Conservation (phyloP, 2,329 filamentous ascomycete genomes). For the Xylaria hypoxylon region DNA sequence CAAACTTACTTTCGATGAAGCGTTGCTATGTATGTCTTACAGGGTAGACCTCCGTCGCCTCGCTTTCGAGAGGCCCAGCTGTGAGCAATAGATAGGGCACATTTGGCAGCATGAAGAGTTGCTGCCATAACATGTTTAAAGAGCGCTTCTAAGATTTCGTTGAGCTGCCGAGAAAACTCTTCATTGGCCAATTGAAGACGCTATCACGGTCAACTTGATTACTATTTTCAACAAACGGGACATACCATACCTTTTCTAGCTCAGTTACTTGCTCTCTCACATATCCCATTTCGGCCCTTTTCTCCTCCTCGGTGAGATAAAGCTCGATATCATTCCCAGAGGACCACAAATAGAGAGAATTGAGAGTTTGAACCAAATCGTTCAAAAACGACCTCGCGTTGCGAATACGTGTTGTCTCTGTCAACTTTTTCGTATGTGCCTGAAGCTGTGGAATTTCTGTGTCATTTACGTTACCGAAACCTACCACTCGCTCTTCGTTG, state of each 20-base stretch:
- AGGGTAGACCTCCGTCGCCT: conserved; percentile 33
- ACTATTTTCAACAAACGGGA: neutral
- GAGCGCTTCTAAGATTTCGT: conserved; percentile 18
- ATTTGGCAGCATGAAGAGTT: conserved; percentile 8
- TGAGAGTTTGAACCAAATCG: conserved; percentile 58
- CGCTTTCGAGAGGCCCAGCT: conserved; percentile 30
- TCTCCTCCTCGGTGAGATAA: conserved; percentile 49
- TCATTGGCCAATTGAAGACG: conserved; percentile 12
- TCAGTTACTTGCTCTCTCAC: conserved; percentile 22
- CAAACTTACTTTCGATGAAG: conserved; percentile 37
- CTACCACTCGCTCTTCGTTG: conserved; percentile 56
- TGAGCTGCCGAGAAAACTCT: conserved; percentile 11
- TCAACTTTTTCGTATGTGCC: conserved; percentile 67
- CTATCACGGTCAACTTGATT: conserved; percentile 19
- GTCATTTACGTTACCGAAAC: conserved; percentile 63
- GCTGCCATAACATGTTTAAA: conserved; percentile 25
- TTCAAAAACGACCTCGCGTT: conserved; percentile 62
- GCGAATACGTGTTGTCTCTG: conserved; percentile 54
- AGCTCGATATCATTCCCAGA: neutral
- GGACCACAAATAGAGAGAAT: conserved; percentile 41
- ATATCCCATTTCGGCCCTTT: conserved; percentile 41
- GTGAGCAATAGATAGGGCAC: conserved; percentile 24
- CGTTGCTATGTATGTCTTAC: conserved; percentile 32
- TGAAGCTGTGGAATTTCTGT: conserved; percentile 70
- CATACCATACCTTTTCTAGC: conserved; percentile 33